These are phyloP conservation scores for Fusarium sp. DNA, from an alignment of 2,329 filamentous ascomycete species.

Conservation along the genomic window DNA sequence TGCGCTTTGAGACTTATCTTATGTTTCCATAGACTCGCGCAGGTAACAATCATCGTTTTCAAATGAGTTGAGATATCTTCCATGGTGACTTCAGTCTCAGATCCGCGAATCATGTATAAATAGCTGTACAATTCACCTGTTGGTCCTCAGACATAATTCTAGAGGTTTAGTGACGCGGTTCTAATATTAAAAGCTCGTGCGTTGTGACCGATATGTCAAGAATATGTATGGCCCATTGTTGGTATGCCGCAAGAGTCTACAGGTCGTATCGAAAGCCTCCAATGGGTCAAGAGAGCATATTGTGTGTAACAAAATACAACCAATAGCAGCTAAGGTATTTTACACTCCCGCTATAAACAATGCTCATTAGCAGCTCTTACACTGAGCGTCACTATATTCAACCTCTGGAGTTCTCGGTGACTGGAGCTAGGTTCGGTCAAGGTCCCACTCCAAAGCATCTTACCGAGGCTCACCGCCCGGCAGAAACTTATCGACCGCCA, in stretches of 20 bases:
- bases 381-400: neutral
- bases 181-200: neutral
- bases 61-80: conserved; percentile 36
- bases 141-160: neutral
- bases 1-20: conserved; percentile 42
- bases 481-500: conserved; percentile 50
- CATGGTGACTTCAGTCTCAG: conserved; percentile 26
- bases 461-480: conserved; percentile 48
- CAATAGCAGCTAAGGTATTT: no score
- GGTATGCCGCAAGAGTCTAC: neutral
- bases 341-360: neutral
- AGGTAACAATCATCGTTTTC: conserved; percentile 45
- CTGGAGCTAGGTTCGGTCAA: neutral
- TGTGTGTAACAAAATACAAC: neutral
- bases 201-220: neutral
- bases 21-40: conserved; percentile 48
- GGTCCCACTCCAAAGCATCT: conserved; percentile 22
- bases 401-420: neutral
- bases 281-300: no score
- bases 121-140: conserved; percentile 38
- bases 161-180: neutral
- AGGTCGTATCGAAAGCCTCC: no score
- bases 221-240: neutral
- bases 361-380: neutral
- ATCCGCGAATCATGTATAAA: conserved; percentile 37